Evolutionary conservation across 257 asterid species (phyloP).

Genomic region (Solanum raphanifolium): DNA sequence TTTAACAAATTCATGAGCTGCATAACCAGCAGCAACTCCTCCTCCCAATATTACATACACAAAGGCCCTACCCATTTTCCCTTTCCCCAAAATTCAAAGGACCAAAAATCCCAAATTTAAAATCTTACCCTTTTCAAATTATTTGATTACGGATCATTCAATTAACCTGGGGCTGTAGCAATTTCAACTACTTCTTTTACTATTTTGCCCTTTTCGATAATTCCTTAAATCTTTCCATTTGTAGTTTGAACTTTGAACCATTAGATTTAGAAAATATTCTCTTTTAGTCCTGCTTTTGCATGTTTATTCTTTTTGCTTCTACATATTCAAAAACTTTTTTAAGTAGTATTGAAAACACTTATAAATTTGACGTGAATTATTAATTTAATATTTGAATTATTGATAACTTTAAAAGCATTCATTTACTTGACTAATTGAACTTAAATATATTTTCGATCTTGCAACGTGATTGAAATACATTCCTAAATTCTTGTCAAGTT

Average conservation of each 20-base stretch:
- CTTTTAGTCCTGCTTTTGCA: background rate
- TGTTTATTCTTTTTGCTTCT: background rate
- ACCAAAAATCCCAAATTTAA: background rate
- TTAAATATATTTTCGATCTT: no score
- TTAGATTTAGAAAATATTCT: background rate
- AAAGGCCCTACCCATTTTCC: conserved; percentile 83
- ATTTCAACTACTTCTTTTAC: background rate
- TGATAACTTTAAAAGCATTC: no score
- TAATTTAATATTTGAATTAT: no score
- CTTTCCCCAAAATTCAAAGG: background rate
- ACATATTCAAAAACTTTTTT: background rate
- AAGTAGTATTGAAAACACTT: no score
- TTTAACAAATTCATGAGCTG: conserved; percentile 79
- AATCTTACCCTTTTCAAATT: background rate
- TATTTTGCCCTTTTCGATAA: background rate
- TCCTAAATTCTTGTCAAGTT: no score
- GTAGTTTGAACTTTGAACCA: background rate
- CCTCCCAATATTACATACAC: conserved; percentile 91
- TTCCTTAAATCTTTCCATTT: background rate
- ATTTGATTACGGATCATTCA: background rate
- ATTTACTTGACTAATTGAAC: no score
- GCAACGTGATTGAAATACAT: no score
- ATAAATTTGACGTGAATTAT: background rate
- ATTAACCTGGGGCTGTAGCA: background rate
- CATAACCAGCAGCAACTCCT: conserved; percentile 92